Evolutionary conservation across 1,284 basidiomycete species (phyloP), one percentile per base, ranked within the genome.

Genomic region (Cutaneotrichosporon daszewskae): DNA sequence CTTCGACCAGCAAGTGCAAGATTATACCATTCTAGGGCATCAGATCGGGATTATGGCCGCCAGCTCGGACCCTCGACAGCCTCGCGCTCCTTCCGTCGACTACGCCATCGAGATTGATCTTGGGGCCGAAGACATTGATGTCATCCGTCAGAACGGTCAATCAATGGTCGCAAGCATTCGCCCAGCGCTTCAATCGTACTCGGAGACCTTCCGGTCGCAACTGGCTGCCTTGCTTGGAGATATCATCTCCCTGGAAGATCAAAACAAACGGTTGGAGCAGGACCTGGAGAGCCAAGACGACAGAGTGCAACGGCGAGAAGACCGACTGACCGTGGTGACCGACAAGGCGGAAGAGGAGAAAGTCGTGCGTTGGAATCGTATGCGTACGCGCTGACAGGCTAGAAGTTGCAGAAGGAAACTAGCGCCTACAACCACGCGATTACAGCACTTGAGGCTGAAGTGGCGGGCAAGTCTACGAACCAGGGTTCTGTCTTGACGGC

Each of bases 321-420:
- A 59, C 23, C 60, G 62, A 29, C 51, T 71, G 17, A 66, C 60
- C 41, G 52, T 64, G 22, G 55, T 65, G 9, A 53, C 61, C 14
- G 82, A 85, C 36, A 81, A 88, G 60, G 84, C 85, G 1, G 85
- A 89, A 50, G 80, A 83, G 49, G 72, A 84, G 32, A 80, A 84
- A 64, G 79, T 82, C 60, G 86, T 86, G 50, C 58, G 80, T 74
- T 13, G 36, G 31, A 3, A 26, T 46, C 23, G 3, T 16, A 20
- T n/a, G 31, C 12, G 16, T 16, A 33, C 4, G 19, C 2, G 36
- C 41, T 40, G 18, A 38, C 24, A 16, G 43, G 26, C 3, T 54
- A 69, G 66, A 52, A 59, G 51, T 35, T 66, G 5, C 53, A 60
- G 18, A 37, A 51, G 10, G 60, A 66, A 29, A 58, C 56, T 14